Evolutionary conservation across 805 yeast genomes (phyloP), one percentile per base, ranked within the genome.

Genomic region (Pichia membranifaciens): DNA sequence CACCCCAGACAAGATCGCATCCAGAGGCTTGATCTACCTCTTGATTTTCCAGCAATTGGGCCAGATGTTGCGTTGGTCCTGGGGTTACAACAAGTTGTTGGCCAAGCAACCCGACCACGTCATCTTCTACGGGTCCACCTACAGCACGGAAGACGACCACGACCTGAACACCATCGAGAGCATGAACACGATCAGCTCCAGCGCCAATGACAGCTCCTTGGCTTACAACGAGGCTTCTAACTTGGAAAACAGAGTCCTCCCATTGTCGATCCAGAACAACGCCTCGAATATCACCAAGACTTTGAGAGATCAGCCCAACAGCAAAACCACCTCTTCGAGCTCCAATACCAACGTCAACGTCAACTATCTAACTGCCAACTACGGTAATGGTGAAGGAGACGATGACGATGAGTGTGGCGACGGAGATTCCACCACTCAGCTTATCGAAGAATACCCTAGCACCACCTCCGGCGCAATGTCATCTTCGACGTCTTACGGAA

Each of bases 11-110:
- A 79, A 81, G 57, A 79, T 85, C 36, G 90, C 91, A 1, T 79
- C 87, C 15, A 75, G 95, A 58, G 95, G 93, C 50, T 79, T 85
- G 35, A 67, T 85, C 48, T 85, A 85, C 61, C 66, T 85, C 43
- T 69, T 85, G 53, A 82, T 85, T 44, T 84, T 84, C 63, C 95
- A 85, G 65, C 95, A 85, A 62, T 74, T 85, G 61, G 93, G 91
- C 16, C 95, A 85, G 63, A 79, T 85, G 55, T 67, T 85, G 49
- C 75, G 93, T 61, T 85, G 95, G 93, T 80, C 87, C 28, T 85
- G 93, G 91, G 95, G 95, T 45, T 85, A 80, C 62, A 85, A 85
- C 59, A 81, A 76, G 31, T 69, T 85, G 50, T 66, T 85, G 60
- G 74, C 78, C 54, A 79, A 74, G 55, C 72, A 78, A 49, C 66